Conservation (phyloP, 495 filamentous ascomycete genomes). For the Durotheca rogersii region DNA sequence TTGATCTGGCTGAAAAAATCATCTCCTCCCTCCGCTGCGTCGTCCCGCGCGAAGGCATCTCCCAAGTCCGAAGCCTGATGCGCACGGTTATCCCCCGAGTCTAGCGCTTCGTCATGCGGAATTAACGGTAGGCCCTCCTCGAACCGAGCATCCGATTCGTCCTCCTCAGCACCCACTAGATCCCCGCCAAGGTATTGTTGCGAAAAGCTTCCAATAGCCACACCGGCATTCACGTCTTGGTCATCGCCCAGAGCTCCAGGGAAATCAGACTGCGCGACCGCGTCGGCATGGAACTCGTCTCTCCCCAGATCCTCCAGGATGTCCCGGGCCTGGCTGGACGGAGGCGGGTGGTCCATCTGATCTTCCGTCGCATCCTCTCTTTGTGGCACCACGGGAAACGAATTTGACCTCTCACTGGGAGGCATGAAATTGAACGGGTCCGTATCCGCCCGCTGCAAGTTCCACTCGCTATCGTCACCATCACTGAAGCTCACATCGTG, state of each 20-base stretch:
- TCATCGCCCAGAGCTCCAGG: neutral
- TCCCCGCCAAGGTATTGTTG: constrained; percentile 42
- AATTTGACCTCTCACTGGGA: constrained; percentile 58
- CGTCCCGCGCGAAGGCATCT: constrained; percentile 44
- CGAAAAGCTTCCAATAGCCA: constrained; percentile 3
- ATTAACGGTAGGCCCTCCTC: constrained; percentile 64
- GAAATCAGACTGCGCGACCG: constrained; percentile 14
- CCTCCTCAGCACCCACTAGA: constrained; percentile 38
- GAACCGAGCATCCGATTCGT: constrained; percentile 51
- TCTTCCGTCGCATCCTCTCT: constrained; percentile 29
- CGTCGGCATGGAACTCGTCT: constrained; percentile 31
- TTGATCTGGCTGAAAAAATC: constrained; percentile 53
- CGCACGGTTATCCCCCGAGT: constrained; percentile 4
- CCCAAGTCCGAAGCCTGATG: constrained; percentile 15
- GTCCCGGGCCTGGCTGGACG: constrained; percentile 46
- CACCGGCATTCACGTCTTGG: neutral
- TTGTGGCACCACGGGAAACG: constrained; percentile 59
- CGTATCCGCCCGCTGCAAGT: constrained; percentile 47
- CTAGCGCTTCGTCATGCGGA: constrained; percentile 30
- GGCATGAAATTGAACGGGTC: constrained; percentile 59
- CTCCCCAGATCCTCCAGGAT: constrained; percentile 44
- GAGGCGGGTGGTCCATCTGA: constrained; percentile 31
- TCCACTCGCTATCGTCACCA: constrained; percentile 57
- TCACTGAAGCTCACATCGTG: constrained; percentile 56
- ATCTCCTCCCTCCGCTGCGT: constrained; percentile 42